Evolutionary conservation across 768 basidiomycete species (phyloP).

Genomic region (Naganishia vaughanmartiniae): DNA sequence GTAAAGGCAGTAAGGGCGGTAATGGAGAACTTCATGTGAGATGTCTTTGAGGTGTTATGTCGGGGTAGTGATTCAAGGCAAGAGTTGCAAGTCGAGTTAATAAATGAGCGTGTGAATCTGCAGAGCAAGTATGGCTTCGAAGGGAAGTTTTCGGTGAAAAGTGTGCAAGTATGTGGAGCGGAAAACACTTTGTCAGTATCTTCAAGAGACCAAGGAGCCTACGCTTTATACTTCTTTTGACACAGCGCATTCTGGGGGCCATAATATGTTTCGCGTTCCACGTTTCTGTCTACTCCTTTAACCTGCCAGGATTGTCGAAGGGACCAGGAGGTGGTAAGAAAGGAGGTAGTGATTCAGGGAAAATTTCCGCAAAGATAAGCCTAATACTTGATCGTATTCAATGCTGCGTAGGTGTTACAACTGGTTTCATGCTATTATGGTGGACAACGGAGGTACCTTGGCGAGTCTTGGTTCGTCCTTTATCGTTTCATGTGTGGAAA

Average conservation of each 20-base stretch:
- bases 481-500: slow-evolving; percentile 22
- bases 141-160: not conserved
- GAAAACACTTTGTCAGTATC: not conserved
- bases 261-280: not conserved
- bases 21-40: not conserved
- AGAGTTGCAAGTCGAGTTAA: not conserved
- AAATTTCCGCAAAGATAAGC: not conserved
- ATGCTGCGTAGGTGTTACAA: slow-evolving; percentile 2
- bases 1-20: not conserved
- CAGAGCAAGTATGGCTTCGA: not conserved
- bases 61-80: not conserved
- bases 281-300: not conserved
- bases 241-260: not conserved
- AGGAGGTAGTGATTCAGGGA: not conserved
- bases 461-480: not conserved
- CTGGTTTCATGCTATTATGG: slow-evolving; percentile 8
- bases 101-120: not conserved
- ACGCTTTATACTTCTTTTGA: not conserved
- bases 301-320: not conserved
- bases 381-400: not conserved
- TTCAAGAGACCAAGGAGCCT: not conserved
- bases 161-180: not conserved
- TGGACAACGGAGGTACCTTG: not conserved
- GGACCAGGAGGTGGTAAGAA: not conserved
- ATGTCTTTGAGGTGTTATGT: not conserved